A percentile compares a stretch with the other conserved stretches of the same genome.
Evolutionary conservation across 2,329 filamentous ascomycete species (phyloP).

Genomic region (Penicillium sp.): DNA sequence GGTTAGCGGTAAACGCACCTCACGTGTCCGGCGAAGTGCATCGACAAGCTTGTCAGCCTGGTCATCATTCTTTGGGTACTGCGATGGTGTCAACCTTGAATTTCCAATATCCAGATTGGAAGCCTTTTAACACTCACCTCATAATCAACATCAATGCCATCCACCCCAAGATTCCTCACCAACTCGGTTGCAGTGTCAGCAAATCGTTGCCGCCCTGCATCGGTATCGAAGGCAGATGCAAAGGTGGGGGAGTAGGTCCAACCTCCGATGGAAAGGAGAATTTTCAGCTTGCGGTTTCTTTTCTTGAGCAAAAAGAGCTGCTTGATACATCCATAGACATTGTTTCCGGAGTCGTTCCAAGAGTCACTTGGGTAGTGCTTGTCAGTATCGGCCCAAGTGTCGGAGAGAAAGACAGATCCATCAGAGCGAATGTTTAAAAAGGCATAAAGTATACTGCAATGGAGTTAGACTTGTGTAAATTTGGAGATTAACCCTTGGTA

Average conservation of each 20-base stretch:
- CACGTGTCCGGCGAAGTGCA: constrained; percentile 35
- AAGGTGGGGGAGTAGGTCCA: constrained; percentile 80
- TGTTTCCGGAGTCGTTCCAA: constrained; percentile 66
- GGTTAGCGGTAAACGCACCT: constrained; percentile 23
- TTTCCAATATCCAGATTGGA: neutral
- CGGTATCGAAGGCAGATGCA: constrained; percentile 63
- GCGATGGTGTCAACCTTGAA: neutral
- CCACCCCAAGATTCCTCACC: constrained; percentile 75
- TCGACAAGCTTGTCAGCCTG: constrained; percentile 40
- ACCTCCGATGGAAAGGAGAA: constrained; percentile 80
- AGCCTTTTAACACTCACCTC: constrained; percentile 29
- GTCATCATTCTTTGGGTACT: constrained; percentile 36
- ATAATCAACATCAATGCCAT: constrained; percentile 48
- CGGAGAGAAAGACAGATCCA: constrained; percentile 77
- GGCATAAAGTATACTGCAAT: constrained; percentile 69
- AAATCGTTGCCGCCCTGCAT: constrained; percentile 62
- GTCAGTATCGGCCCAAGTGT: constrained; percentile 68
- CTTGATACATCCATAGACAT: constrained; percentile 76
- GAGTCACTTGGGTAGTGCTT: constrained; percentile 71
- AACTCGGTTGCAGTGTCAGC: constrained; percentile 70
- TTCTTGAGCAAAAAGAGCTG: constrained; percentile 77
- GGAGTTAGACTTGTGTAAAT: neutral
- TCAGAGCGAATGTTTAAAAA: constrained; percentile 85
- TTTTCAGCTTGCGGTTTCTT: constrained; percentile 73
- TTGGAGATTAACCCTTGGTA: neutral